A percentile compares a stretch with the other conserved stretches of the same genome.
These are phyloP conservation scores for Phaeomoniella chlamydospora DNA, from an alignment of 2,329 filamentous ascomycete genomes.

Conservation along the genomic window DNA sequence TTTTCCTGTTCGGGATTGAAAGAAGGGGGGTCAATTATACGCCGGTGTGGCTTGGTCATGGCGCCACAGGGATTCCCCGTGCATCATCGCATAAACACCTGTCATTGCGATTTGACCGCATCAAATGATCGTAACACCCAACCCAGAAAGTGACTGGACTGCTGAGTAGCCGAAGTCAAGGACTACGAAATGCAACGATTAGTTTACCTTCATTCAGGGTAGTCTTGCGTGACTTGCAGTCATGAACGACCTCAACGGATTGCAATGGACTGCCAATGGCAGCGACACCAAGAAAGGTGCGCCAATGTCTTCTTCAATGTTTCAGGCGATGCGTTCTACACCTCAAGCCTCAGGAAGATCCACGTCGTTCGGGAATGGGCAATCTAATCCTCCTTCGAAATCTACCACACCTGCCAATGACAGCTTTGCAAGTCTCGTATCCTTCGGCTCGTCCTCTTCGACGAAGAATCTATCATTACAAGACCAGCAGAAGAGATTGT, in stretches of 20 bases:
- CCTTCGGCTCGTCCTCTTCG: conserved; percentile 32
- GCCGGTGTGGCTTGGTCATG: too few relatives aligned
- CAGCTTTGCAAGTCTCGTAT: conserved; percentile 50
- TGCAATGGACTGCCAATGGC: conserved; percentile 26
- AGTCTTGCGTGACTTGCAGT: conserved; percentile 7
- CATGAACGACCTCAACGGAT: conserved; percentile 33
- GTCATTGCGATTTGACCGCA: too few relatives aligned
- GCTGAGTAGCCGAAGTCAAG: too few relatives aligned
- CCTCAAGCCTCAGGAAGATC: conserved; percentile 25
- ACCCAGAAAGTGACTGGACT: too few relatives aligned
- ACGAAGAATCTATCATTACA: conserved; percentile 53
- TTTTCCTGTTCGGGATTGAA: too few relatives aligned
- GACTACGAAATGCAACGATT: too few relatives aligned
- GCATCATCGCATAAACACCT: too few relatives aligned
- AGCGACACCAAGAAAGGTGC: conserved; percentile 19
- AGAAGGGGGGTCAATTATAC: too few relatives aligned
- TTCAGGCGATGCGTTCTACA: conserved; percentile 20
- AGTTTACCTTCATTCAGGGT: too few relatives aligned
- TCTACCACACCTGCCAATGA: conserved; percentile 26
- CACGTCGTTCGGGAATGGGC: conserved; percentile 21
- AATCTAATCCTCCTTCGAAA: conserved; percentile 22
- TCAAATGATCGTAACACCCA: too few relatives aligned
- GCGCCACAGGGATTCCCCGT: too few relatives aligned
- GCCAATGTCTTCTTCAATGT: conserved; percentile 16
- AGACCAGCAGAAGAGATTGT: conserved; percentile 53